These are phyloP conservation scores for Flaveria bidentis DNA, from an alignment of 129 eudicot species.

Conservation along the genomic window DNA sequence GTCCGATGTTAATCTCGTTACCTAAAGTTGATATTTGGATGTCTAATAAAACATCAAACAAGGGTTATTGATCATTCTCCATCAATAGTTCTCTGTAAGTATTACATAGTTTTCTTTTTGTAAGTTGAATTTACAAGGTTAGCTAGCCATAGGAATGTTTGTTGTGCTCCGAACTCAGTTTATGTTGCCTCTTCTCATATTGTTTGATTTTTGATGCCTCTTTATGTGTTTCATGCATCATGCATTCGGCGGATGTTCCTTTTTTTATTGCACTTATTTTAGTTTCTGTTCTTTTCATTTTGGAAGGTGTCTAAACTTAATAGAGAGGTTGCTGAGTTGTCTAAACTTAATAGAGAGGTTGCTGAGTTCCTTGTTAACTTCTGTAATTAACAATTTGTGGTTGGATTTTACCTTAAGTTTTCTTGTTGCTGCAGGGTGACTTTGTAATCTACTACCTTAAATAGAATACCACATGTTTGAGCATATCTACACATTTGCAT, in stretches of 20 bases:
- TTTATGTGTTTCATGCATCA: not conserved
- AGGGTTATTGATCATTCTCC: not conserved
- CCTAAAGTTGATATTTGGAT: not conserved
- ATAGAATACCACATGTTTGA: slow-evolving; percentile 1
- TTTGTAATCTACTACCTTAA: not conserved
- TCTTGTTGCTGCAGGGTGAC: not conserved
- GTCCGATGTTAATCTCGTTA: not conserved
- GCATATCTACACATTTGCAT: not conserved
- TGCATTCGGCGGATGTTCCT: not conserved
- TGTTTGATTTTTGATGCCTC: not conserved
- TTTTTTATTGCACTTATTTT: not conserved
- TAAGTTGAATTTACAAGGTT: not conserved
- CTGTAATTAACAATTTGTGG: not conserved
- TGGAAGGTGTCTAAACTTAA: not conserved
- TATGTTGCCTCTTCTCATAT: not conserved
- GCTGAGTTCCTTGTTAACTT: not conserved
- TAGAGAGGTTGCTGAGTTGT: not conserved
- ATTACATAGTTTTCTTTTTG: not conserved
- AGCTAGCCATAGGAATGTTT: not conserved
- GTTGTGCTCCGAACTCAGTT: not conserved
- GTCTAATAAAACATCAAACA: not conserved
- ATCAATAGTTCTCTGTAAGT: not conserved
- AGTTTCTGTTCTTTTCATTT: not conserved
- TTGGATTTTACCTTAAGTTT: not conserved
- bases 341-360: not conserved